A percentile compares a stretch with the other conserved stretches of the same genome.
phyloP scores from a whole-genome alignment of 1,284 basidiomycete species.

The Athelia psychrophila region DNA sequence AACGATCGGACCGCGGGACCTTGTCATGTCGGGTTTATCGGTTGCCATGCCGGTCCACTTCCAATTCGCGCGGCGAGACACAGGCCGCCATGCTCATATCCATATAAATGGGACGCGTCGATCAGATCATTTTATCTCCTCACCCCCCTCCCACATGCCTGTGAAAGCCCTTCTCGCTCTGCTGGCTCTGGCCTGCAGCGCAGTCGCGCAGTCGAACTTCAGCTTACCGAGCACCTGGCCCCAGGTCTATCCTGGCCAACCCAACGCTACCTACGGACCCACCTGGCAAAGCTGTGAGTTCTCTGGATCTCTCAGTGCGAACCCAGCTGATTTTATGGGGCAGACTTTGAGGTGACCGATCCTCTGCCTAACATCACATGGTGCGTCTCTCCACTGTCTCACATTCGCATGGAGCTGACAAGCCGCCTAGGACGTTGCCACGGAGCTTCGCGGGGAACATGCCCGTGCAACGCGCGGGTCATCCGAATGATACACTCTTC shows the following conservation, averaged over 20 bases:
- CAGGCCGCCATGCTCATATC: too few species aligned
- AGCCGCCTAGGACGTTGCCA: constrained; percentile 44
- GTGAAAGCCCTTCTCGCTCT: too few species aligned
- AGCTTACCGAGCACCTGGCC: not conserved
- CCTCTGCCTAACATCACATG: constrained; percentile 56
- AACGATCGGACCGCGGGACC: too few species aligned
- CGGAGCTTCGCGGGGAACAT: constrained; percentile 69
- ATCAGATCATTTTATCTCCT: too few species aligned
- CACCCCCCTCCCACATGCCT: too few species aligned
- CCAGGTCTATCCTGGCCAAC: constrained; percentile 44
- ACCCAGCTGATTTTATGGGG: not conserved
- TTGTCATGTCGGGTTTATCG: too few species aligned
- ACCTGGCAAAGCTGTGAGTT: constrained; percentile 62
- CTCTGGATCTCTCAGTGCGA: not conserved
- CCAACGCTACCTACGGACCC: constrained; percentile 48
- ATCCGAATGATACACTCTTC: constrained; percentile 71
- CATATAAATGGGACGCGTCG: too few species aligned
- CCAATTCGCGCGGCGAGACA: too few species aligned
- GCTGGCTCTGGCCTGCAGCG: too few species aligned
- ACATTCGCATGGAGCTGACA: constrained; percentile 23
- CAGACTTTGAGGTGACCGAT: constrained; percentile 56
- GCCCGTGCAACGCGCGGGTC: constrained; percentile 56
- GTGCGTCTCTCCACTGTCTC: constrained; percentile 44
- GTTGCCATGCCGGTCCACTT: too few species aligned
- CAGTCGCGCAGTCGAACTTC: too few species aligned